Base-by-base conservation (phyloP, 805 yeast genomes). In the Pichia californica region DNA sequence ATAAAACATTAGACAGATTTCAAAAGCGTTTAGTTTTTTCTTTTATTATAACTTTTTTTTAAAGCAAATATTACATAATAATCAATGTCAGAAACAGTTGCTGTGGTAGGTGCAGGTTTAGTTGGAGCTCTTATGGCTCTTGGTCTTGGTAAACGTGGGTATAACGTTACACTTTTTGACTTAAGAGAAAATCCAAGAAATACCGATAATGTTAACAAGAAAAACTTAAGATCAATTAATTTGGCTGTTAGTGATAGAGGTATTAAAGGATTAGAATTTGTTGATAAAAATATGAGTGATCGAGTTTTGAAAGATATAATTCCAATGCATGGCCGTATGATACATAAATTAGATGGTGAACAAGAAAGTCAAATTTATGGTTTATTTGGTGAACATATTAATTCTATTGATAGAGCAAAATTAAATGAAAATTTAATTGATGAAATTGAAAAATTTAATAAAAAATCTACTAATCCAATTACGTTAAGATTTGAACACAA, bases 251-350 rank as follows among this genome's bases (percentile, higher is more conserved):
- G 91, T 38, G 81, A 79, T 42, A 71, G 97, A 40, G 97, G 96
- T 1, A 80, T 88, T 43, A 64, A 71, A 23, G 83, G 96, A 0
- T 62, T 89, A 56, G 64, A 70, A 44, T 71, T 69, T 39, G 79
- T 88, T 11, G 88, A 83, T 56, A 58, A 64, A 1, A 71, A 66
- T 13, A 68, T 88, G 68, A 77, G 83, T 11, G 61, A 66, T 0
- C 56, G 79, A 21, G 71, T 88, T 2, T 55, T 83, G 48, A 63
- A 68, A 27, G 74, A 76, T 33, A 74, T 85, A 20, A 82, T 86
- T 21, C 96, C 96, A 2, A 85, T 89, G 91, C 66, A 74, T 33
- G 96, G 95, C 2, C 69, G 97, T 34, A 88, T 88, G 96, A 79
- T 89, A 45, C 97, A 89, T 61, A 82, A 81, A 49, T 39, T 63